phyloP scores from a whole-genome alignment of 2,329 filamentous ascomycete genomes.

The Balansia obtecta region DNA sequence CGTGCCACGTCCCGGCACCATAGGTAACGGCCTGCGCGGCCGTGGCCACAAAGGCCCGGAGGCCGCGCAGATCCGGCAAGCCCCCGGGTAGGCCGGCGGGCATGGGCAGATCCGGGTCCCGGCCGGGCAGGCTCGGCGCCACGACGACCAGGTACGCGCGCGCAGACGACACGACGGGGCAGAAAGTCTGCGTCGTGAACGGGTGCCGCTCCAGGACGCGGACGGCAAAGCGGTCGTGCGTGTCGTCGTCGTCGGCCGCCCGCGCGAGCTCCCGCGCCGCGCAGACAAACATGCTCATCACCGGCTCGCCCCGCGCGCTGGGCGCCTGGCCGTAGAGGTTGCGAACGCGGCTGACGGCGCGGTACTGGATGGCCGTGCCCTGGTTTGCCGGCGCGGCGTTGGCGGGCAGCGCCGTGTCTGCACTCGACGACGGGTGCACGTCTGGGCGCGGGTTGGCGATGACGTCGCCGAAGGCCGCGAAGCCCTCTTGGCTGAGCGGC shows the following conservation, averaged over 20 bases:
- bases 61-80: slow-evolving; percentile 56
- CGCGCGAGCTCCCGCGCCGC: slow-evolving; percentile 23
- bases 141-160: slow-evolving; percentile 74
- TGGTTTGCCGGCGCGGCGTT: slow-evolving; percentile 62
- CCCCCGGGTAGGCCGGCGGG: slow-evolving; percentile 42
- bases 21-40: slow-evolving; percentile 83
- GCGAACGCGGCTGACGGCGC: slow-evolving; percentile 59
- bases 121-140: slow-evolving; percentile 62
- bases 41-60: slow-evolving; percentile 69
- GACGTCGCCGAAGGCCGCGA: slow-evolving; percentile 72
- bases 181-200: slow-evolving; percentile 87
- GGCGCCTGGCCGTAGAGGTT: slow-evolving; percentile 59
- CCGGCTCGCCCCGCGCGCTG: slow-evolving; percentile 39
- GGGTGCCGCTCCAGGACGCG: slow-evolving; percentile 79
- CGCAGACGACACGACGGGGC: slow-evolving; percentile 49
- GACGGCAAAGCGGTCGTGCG: slow-evolving; percentile 39
- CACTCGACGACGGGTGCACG: slow-evolving; percentile 31
- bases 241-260: slow-evolving; percentile 4
- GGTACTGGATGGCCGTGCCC: slow-evolving; percentile 77
- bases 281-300: slow-evolving; percentile 86
- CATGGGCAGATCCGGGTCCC: slow-evolving; percentile 20
- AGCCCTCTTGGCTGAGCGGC: slow-evolving; percentile 56
- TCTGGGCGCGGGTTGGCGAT: slow-evolving; percentile 58
- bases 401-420: slow-evolving; percentile 28
- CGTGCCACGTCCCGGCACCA: slow-evolving; percentile 85